phyloP scores from a whole-genome alignment of 805 yeast species.

The Saccharomycopsis javanensis region DNA sequence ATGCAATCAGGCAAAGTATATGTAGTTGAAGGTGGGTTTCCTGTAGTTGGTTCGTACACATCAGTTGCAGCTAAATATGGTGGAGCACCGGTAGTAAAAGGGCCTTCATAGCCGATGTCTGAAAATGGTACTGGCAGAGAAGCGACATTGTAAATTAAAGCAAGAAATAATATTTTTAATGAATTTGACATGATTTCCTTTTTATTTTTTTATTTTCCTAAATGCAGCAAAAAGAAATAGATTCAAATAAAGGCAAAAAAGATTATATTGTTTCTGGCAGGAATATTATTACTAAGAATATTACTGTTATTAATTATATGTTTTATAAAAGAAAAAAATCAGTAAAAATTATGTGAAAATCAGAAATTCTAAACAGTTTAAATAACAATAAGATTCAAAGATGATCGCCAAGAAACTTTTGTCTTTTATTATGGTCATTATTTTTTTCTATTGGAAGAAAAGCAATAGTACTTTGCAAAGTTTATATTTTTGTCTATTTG shows the following conservation, averaged over 20 bases:
- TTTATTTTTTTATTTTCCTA: too few relatives aligned
- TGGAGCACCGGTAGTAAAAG: conserved; percentile 8
- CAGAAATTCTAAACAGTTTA: background rate
- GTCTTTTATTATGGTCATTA: background rate
- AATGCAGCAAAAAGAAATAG: too few relatives aligned
- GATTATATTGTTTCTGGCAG: too few relatives aligned
- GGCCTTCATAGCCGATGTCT: conserved; percentile 10
- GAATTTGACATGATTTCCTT: background rate
- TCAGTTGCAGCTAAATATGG: conserved; percentile 16
- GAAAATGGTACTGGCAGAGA: background rate
- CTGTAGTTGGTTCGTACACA: conserved; percentile 2
- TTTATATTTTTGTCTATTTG: too few relatives aligned
- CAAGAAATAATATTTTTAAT: background rate
- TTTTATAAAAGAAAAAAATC: background rate
- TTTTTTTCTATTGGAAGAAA: too few relatives aligned
- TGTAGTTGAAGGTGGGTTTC: conserved; percentile 5
- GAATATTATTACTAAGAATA: too few relatives aligned
- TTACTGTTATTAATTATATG: too few relatives aligned
- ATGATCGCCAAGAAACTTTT: background rate
- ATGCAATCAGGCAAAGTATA: conserved; percentile 17
- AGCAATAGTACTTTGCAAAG: too few relatives aligned
- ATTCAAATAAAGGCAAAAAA: too few relatives aligned
- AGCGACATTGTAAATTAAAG: background rate
- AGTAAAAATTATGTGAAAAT: background rate
- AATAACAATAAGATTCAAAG: background rate